Evolutionary conservation across 495 filamentous ascomycete genomes (phyloP), one percentile per base, ranked within the genome.

Genomic region (Aspergillus haitiensis): DNA sequence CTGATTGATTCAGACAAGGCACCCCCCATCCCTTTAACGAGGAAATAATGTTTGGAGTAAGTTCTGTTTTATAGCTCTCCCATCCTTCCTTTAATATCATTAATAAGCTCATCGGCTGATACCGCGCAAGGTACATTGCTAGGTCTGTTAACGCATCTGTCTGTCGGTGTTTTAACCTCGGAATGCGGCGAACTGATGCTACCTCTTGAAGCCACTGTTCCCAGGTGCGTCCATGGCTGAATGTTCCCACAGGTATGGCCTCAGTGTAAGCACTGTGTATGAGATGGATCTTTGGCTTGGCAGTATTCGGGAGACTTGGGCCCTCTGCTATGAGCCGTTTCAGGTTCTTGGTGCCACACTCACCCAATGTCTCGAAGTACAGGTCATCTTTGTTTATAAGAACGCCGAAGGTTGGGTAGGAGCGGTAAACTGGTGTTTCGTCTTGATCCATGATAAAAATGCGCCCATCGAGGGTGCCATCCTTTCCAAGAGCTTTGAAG

Each of bases 391-490:
- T 53, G 0, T 6, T 40, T 15, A 53, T 5, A n/a, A 0, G 8
- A 9, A 27, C 51, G 0, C 51, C 51, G 9, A 53, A 18, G 9
- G 51, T 37, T 8, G 15, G 12, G 36, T 9, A 53, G 0, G 33
- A 33, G 9, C 51, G 34, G 36, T 53, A 53, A 11, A 53, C 7
- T 21, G 34, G 51, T 8, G 1, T 37, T 13, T 53, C 34, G 13
- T 53, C 27, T 9, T 18, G 13, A 13, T 53, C 35, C 51, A 53
- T 53, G 34, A 53, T 9, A 18, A 53, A 53, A 21, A 53, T 40
- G 6, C 51, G 51, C 15, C 21, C 40, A 27, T 53, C 51, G 18
- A 53, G 51, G 0, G 51, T 21, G 5, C 40, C 35, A 1, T 53
- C 34, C n/a, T 21, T 40, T 1, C n/a, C 34, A 13, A 53, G 15